phyloP scores from a whole-genome alignment of 2,329 filamentous ascomycete species.

The Epichloe hybrida region DNA sequence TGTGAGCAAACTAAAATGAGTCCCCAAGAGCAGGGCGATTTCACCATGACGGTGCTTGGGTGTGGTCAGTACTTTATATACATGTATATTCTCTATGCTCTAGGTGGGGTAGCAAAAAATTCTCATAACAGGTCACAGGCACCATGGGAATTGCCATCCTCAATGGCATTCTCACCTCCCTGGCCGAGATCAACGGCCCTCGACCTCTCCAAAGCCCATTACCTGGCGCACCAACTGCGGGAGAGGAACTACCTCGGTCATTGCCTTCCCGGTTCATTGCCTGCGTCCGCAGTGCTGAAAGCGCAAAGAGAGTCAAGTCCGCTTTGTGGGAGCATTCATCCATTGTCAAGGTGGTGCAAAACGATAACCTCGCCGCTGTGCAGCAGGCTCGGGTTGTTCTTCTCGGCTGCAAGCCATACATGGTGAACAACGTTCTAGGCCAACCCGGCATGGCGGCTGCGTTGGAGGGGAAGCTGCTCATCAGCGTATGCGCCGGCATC shows the following conservation, averaged over 20 bases:
- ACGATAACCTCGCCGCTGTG: constrained; percentile 57
- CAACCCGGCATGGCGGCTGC: constrained; percentile 57
- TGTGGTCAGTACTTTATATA: constrained; percentile 46
- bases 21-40: constrained; percentile 27
- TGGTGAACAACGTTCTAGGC: constrained; percentile 54
- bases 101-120: neutral
- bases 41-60: constrained; percentile 69
- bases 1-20: constrained; percentile 2
- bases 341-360: constrained; percentile 52
- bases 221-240: constrained; percentile 29
- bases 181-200: constrained; percentile 38
- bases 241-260: constrained; percentile 36
- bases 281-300: constrained; percentile 59
- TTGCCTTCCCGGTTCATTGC: constrained; percentile 68
- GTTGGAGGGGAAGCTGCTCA: constrained; percentile 65
- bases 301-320: constrained; percentile 53
- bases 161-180: constrained; percentile 61
- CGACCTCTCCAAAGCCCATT: constrained; percentile 30
- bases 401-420: constrained; percentile 69
- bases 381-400: constrained; percentile 59
- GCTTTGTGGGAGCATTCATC: constrained; percentile 50
- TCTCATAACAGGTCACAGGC: constrained; percentile 30
- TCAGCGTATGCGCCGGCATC: constrained; percentile 71
- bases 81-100: neutral
- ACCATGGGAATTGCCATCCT: constrained; percentile 81